A percentile compares a stretch with the other conserved stretches of the same genome.
Conservation (phyloP, 2,329 filamentous ascomycete species). For the Aspergillus jensenii region DNA sequence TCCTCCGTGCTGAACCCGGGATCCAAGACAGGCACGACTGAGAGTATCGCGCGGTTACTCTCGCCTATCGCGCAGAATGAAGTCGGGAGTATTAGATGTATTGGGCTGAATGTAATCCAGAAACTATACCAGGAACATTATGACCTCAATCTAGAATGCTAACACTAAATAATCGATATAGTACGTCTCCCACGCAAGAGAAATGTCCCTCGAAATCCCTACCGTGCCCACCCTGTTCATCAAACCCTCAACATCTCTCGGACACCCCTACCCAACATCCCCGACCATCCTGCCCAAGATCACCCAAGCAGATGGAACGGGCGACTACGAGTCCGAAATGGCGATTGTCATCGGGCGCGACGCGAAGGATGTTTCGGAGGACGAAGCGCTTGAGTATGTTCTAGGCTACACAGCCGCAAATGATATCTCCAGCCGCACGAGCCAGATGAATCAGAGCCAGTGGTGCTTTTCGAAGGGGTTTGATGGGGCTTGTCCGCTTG, state of each 20-base stretch:
- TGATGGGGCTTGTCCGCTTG: constrained; percentile 56
- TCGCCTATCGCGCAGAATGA: constrained; percentile 52
- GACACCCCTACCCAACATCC: constrained; percentile 53
- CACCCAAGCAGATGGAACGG: constrained; percentile 53
- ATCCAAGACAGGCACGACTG: constrained; percentile 45
- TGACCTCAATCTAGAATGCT: constrained; percentile 2
- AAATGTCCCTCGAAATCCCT: constrained; percentile 55
- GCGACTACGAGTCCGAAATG: constrained; percentile 62
- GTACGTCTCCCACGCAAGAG: constrained; percentile 53
- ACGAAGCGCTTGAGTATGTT: constrained; percentile 59
- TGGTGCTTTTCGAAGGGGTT: constrained; percentile 62
- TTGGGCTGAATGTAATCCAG: constrained; percentile 53
- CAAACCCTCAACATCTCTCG: constrained; percentile 57
- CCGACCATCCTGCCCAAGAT: constrained; percentile 53
- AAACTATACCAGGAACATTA: no score
- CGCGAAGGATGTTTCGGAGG: constrained; percentile 56
- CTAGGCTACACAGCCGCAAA: constrained; percentile 65
- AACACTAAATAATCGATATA: constrained; percentile 16
- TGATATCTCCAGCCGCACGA: constrained; percentile 61
- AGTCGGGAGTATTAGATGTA: constrained; percentile 59
- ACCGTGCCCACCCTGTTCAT: constrained; percentile 58
- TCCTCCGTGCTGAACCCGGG: constrained; percentile 58
- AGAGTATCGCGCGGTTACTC: constrained; percentile 45
- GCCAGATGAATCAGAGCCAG: constrained; percentile 56
- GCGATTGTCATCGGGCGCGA: constrained; percentile 56